These are phyloP conservation scores for Zopfia rhizophila DNA, from an alignment of 2,329 filamentous ascomycete species.

Conservation along the genomic window DNA sequence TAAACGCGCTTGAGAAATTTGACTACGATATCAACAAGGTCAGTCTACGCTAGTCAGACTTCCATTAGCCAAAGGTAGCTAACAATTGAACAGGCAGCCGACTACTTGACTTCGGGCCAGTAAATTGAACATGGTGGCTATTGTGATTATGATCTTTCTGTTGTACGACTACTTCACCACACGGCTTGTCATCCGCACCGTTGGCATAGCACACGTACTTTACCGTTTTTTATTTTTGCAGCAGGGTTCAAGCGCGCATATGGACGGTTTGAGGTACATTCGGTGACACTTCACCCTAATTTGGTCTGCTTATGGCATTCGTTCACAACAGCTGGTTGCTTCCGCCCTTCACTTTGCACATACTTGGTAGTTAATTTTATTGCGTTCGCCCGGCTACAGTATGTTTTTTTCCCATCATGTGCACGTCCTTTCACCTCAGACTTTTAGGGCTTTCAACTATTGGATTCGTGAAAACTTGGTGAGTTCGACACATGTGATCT, in stretches of 20 bases:
- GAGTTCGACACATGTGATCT: too few relatives aligned
- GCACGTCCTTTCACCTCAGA: too few relatives aligned
- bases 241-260: conserved; percentile 24
- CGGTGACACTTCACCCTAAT: conserved; percentile 3
- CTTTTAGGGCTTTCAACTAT: too few relatives aligned
- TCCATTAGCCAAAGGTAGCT: conserved; percentile 18
- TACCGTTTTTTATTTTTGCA: conserved; percentile 28
- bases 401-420: too few relatives aligned
- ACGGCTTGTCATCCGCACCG: conserved; percentile 27
- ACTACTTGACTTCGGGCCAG: conserved; percentile 44
- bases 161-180: conserved; percentile 46
- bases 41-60: conserved; percentile 26
- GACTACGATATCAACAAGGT: conserved; percentile 98
- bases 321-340: conserved; percentile 16
- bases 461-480: too few relatives aligned
- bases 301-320: conserved; percentile 21
- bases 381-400: too few relatives aligned
- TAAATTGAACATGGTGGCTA: conserved; percentile 12
- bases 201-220: conserved; percentile 29
- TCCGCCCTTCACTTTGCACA: conserved; percentile 34
- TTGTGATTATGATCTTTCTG: background rate
- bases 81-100: conserved; percentile 43
- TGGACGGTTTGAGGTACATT: conserved; percentile 8
- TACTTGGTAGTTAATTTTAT: conserved; percentile 31
- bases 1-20: conserved; percentile 88